These are phyloP conservation scores for Claviceps sp. DNA, from an alignment of 2,329 filamentous ascomycete species.

Conservation along the genomic window DNA sequence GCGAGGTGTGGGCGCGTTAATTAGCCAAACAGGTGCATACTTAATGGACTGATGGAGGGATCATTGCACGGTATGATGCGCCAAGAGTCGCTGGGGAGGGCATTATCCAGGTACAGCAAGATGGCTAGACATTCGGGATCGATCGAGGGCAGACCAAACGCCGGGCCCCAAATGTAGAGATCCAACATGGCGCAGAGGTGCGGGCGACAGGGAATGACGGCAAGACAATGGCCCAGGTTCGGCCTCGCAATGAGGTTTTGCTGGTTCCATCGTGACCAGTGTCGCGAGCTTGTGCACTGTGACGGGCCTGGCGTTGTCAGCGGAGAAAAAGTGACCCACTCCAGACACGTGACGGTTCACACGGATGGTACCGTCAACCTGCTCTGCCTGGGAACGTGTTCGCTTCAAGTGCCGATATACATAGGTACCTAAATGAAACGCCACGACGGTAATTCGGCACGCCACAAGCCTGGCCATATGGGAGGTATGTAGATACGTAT, in stretches of 20 bases:
- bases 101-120: conserved; percentile 60
- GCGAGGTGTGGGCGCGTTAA: not conserved
- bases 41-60: conserved; percentile 54
- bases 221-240: not conserved
- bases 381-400: too few species aligned
- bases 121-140: conserved; percentile 81
- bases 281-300: too few species aligned
- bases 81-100: conserved; percentile 49
- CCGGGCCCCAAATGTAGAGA: conserved; percentile 82
- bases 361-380: too few species aligned
- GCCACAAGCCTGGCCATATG: too few species aligned
- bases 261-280: not conserved
- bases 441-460: too few species aligned
- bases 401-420: too few species aligned
- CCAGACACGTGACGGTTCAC: too few species aligned
- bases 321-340: too few species aligned
- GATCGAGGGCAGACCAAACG: conserved; percentile 78
- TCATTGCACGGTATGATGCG: conserved; percentile 61
- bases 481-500: too few species aligned
- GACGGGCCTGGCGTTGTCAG: too few species aligned
- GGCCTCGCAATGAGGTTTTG: not conserved
- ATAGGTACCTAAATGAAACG: too few species aligned
- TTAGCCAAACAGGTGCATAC: conserved; percentile 30
- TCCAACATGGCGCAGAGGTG: conserved; percentile 29
- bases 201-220: not conserved